A percentile compares a stretch with the other conserved stretches of the same genome.
These are phyloP conservation scores for Suhomyces vadensis DNA, from an alignment of 805 yeast species.

Conservation along the genomic window DNA sequence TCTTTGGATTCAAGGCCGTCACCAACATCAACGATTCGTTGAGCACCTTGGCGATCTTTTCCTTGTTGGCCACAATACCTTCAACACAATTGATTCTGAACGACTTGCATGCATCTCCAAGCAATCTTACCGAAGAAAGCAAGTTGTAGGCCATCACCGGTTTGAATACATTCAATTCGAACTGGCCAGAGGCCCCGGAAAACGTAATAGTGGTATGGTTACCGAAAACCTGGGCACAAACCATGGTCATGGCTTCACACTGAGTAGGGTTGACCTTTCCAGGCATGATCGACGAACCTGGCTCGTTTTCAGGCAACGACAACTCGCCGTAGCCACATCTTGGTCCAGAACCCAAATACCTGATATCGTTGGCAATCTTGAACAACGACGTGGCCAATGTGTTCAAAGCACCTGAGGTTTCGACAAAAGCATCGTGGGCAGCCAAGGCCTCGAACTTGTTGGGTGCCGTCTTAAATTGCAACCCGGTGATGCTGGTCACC, in stretches of 20 bases:
- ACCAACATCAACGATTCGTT: constrained; percentile 44
- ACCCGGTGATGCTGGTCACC: constrained; percentile 35
- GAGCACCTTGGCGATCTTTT: constrained; percentile 37
- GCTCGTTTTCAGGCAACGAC: constrained; percentile 41
- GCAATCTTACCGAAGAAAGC: constrained; percentile 35
- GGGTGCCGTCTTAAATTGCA: constrained; percentile 37
- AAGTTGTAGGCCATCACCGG: constrained; percentile 41
- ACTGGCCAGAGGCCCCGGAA: constrained; percentile 42
- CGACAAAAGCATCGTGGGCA: constrained; percentile 42
- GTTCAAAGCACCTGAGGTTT: constrained; percentile 42
- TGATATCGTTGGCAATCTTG: constrained; percentile 41
- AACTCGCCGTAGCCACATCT: constrained; percentile 44
- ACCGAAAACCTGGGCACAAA: constrained; percentile 41
- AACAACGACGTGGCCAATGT: constrained; percentile 39
- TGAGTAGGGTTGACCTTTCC: constrained; percentile 45
- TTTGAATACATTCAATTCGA: constrained; percentile 42
- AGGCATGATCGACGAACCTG: constrained; percentile 45
- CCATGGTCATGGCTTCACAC: constrained; percentile 44
- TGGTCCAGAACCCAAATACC: constrained; percentile 43
- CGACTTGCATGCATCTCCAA: constrained; percentile 36
- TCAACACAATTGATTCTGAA: constrained; percentile 41
- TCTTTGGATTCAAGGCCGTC: constrained; percentile 42
- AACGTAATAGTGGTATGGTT: constrained; percentile 41
- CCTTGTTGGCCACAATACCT: constrained; percentile 38
- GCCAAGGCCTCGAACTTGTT: constrained; percentile 45